Evolutionary conservation across 805 yeast species (phyloP).

Genomic region (Candida pini): DNA sequence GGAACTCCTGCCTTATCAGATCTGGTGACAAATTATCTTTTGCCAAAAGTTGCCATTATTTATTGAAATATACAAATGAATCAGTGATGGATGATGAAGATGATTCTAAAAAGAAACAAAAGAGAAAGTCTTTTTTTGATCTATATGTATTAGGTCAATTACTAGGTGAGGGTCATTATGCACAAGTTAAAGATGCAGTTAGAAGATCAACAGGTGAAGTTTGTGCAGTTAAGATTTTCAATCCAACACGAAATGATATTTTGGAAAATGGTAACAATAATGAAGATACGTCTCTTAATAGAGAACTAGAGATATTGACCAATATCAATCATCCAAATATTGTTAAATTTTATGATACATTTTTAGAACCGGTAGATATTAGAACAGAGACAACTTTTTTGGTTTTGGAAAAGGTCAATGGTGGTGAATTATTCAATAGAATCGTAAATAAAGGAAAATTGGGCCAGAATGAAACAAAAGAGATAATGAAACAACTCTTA

Average conservation of each 20-base stretch:
- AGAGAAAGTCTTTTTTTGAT: conserved; percentile 46
- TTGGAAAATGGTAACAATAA: conserved; percentile 21
- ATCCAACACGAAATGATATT: conserved; percentile 30
- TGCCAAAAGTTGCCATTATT: conserved; percentile 33
- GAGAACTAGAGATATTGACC: conserved; percentile 62
- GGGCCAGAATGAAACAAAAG: conserved; percentile 56
- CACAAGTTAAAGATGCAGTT: conserved; percentile 69
- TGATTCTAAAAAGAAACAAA: conserved; percentile 6
- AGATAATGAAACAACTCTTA: conserved; percentile 45
- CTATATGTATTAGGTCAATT: conserved; percentile 51
- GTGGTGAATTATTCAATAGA: conserved; percentile 72
- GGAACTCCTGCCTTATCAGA: conserved; percentile 42
- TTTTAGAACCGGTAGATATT: conserved; percentile 45
- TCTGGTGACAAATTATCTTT: conserved; percentile 61
- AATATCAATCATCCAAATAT: conserved; percentile 66
- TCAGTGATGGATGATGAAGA: not conserved
- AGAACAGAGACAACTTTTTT: conserved; percentile 48
- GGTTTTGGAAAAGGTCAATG: conserved; percentile 67
- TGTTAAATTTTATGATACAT: conserved; percentile 55
- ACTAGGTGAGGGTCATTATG: conserved; percentile 75
- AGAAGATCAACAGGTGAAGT: conserved; percentile 51
- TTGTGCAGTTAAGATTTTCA: conserved; percentile 71
- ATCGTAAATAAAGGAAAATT: conserved; percentile 60
- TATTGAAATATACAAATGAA: conserved; percentile 16
- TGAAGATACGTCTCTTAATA: conserved; percentile 48